A percentile compares a stretch with the other conserved stretches of the same genome.
phyloP scores from a whole-genome alignment of 2,329 filamentous ascomycete genomes.

The Monosporascus sp. region DNA sequence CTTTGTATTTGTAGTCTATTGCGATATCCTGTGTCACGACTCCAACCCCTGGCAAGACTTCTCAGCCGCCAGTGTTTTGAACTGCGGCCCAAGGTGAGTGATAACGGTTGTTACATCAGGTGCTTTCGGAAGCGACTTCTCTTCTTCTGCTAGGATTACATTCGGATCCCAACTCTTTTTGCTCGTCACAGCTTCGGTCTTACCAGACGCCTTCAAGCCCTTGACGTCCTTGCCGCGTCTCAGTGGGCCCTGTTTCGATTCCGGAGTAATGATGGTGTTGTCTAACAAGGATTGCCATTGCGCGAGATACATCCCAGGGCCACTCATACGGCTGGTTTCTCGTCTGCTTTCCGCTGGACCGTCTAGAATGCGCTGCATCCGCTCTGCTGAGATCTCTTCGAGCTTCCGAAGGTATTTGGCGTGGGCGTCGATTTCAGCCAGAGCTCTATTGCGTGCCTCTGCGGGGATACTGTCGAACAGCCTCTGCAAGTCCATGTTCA shows the following conservation, averaged over 20 bases:
- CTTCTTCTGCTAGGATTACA: slow-evolving; percentile 23
- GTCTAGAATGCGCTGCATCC: slow-evolving; percentile 54
- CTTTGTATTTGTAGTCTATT: no score
- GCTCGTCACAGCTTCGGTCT: slow-evolving; percentile 31
- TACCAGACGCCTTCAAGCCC: slow-evolving; percentile 36
- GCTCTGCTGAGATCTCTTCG: slow-evolving; percentile 45
- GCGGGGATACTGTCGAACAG: slow-evolving; percentile 43
- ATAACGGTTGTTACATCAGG: slow-evolving; percentile 40
- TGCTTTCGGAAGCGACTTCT: slow-evolving; percentile 24
- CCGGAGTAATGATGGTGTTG: slow-evolving; percentile 63
- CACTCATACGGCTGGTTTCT: slow-evolving; percentile 36
- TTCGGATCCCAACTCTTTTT: slow-evolving; percentile 18
- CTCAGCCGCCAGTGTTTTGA: slow-evolving; percentile 28
- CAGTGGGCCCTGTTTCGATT: slow-evolving; percentile 43
- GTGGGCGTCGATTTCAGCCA: slow-evolving; percentile 53
- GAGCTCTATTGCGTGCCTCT: slow-evolving; percentile 40
- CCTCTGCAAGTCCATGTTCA: slow-evolving; percentile 35
- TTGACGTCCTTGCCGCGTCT: slow-evolving; percentile 50
- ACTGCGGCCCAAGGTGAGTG: slow-evolving; percentile 33
- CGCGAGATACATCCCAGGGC: slow-evolving; percentile 67
- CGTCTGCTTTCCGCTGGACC: slow-evolving; percentile 11
- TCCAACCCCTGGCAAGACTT: background rate
- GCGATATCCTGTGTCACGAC: no score
- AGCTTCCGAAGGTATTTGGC: slow-evolving; percentile 54
- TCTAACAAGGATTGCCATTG: slow-evolving; percentile 70